Base-by-base conservation (phyloP, 345 rosid genomes). In the Populus pruinosa region DNA sequence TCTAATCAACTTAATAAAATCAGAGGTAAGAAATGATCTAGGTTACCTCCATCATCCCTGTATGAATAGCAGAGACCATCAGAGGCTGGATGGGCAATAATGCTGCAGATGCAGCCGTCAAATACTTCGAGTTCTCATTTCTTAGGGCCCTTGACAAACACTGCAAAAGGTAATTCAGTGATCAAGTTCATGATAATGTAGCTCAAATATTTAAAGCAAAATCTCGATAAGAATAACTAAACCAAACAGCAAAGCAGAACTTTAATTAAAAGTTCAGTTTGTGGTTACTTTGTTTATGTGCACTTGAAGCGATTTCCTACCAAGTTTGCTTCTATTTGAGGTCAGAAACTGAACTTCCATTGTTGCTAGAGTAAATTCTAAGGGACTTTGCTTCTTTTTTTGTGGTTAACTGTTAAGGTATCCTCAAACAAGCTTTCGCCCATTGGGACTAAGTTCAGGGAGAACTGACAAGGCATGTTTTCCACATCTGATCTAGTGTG, bases 41-140 rank as follows among this genome's bases (percentile, higher is more conserved):
- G 25, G 77, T 18, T 85, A 92, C 98, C 93, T 93, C 97, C 99
- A 92, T 91, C 94, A 96, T 87, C 76, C 99, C 99, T 7, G 96
- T 88, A 85, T 93, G 99, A 80, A 93, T 79, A 2, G 91, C 97
- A 29, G 99, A 88, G 78, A 96, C 99, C 97, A 96, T 92, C 65
- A 92, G 87, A 29, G 99, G 99, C 78, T 96, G 98, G 80, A 96
- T 78, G 2, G 98, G 99, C 77, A 96, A 85, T 55, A 86, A 77
- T 62, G 90, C 80, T 17, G 98, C 98, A 71, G 99, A 92, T 71
- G 97, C 98, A 44, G 96, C 98, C 99, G 93, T 96, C 69, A 93
- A 69, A n/a, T 90, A 75, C 87, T 96, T 96, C n/a, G 97, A 91
- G 76, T 96, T 89, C 88, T 96, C 98, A 44, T 85, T 86, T 87